Conservation (phyloP, 2,329 filamentous ascomycete genomes). For the Aspergillus spinulosporus region DNA sequence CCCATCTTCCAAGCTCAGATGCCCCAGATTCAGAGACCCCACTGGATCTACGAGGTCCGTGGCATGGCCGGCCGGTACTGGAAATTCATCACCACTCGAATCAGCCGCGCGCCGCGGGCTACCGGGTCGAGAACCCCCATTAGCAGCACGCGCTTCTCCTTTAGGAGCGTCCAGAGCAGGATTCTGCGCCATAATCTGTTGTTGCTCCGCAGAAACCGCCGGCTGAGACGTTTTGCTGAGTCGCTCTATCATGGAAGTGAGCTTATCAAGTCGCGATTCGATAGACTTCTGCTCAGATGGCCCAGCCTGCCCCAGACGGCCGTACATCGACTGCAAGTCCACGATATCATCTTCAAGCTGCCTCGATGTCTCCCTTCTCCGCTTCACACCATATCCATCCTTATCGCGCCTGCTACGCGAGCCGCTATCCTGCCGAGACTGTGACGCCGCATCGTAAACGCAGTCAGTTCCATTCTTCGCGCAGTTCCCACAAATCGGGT, state of each 20-base stretch:
- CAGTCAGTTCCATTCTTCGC: slow-evolving; percentile 46
- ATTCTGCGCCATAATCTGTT: slow-evolving; percentile 22
- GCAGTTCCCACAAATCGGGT: slow-evolving; percentile 49
- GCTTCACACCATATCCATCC: slow-evolving; percentile 35
- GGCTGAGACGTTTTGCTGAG: slow-evolving; percentile 38
- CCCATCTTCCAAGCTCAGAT: slow-evolving; percentile 47
- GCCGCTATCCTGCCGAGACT: slow-evolving; percentile 23
- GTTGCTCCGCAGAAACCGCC: slow-evolving; percentile 26
- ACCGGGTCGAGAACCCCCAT: slow-evolving; percentile 26
- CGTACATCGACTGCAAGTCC: slow-evolving; percentile 36
- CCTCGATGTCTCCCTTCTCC: slow-evolving; percentile 34
- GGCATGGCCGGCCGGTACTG: slow-evolving; percentile 42
- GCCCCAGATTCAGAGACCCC: slow-evolving; percentile 43
- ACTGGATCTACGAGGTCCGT: slow-evolving; percentile 46
- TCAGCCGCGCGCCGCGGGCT: slow-evolving; percentile 39
- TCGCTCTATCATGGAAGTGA: slow-evolving; percentile 48
- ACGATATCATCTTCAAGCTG: slow-evolving; percentile 34
- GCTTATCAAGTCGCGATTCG: slow-evolving; percentile 45
- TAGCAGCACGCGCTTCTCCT: slow-evolving; percentile 23
- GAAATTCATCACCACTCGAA: slow-evolving; percentile 43
- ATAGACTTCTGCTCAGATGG: slow-evolving; percentile 39
- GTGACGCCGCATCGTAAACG: slow-evolving; percentile 40
- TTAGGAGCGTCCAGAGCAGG: slow-evolving; percentile 19
- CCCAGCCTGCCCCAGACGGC: slow-evolving; percentile 29
- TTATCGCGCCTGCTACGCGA: slow-evolving; percentile 12